Evolutionary conservation across 1,139 yeast species (phyloP).

Genomic region (Taiozyma onychis): DNA sequence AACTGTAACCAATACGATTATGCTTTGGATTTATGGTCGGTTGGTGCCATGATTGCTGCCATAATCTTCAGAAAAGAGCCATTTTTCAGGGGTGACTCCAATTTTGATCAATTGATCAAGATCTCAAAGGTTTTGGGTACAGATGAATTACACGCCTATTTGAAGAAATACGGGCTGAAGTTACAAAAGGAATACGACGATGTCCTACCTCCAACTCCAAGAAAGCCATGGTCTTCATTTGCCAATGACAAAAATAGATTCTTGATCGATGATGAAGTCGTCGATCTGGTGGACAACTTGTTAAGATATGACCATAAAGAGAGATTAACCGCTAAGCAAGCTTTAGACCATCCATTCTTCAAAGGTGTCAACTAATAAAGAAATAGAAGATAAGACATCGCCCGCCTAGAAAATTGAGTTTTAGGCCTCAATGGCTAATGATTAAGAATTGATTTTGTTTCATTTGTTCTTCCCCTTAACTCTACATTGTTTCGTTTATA

Average conservation of each 20-base stretch:
- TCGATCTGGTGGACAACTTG: conserved; percentile 79
- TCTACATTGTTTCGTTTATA: not conserved
- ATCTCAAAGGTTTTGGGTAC: conserved; percentile 93
- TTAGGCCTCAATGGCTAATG: not conserved
- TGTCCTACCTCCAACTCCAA: conserved; percentile 63
- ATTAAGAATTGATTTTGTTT: not conserved
- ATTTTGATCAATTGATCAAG: conserved; percentile 93
- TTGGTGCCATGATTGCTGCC: conserved; percentile 97
- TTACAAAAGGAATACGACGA: conserved; percentile 82
- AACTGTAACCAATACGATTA: conserved; percentile 92
- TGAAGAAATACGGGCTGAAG: conserved; percentile 68
- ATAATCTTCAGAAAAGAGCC: conserved; percentile 96
- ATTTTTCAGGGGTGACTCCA: conserved; percentile 93
- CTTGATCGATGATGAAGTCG: conserved; percentile 62
- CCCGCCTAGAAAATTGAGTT: not conserved
- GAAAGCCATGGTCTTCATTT: conserved; percentile 86
- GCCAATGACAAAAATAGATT: conserved; percentile 69
- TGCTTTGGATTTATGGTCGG: conserved; percentile 93
- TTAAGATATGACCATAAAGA: conserved; percentile 92
- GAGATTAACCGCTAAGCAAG: conserved; percentile 90
- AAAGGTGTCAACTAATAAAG: conserved; percentile 2
- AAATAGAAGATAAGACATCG: not conserved
- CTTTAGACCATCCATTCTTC: conserved; percentile 82
- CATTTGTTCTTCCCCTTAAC: not conserved
- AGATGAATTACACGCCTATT: conserved; percentile 68